These are phyloP conservation scores for Beauveria sp. DNA, from an alignment of 2,329 filamentous ascomycete species.

Conservation along the genomic window DNA sequence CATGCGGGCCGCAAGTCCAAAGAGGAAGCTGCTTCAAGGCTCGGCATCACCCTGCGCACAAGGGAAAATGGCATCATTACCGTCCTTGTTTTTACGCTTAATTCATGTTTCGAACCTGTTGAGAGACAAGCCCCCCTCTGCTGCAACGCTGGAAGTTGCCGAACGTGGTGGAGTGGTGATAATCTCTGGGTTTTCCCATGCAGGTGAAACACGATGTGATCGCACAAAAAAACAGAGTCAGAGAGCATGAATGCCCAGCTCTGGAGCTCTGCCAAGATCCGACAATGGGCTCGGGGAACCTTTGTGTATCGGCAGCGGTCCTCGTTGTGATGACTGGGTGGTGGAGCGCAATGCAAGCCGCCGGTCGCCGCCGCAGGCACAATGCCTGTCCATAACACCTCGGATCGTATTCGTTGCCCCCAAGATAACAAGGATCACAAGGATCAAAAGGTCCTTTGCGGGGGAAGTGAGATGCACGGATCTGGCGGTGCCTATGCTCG, in stretches of 20 bases:
- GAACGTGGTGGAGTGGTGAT: background rate
- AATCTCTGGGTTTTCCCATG: background rate
- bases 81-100: constrained; percentile 4
- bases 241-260: too few relatives aligned
- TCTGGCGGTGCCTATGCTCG: too few relatives aligned
- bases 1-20: background rate
- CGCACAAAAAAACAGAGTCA: background rate
- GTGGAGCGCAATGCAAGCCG: constrained; percentile 1
- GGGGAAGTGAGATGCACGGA: too few relatives aligned
- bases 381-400: background rate
- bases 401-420: background rate
- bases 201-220: background rate
- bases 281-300: background rate
- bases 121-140: background rate
- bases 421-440: background rate
- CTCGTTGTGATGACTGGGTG: background rate
- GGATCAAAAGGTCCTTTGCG: background rate
- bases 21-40: constrained; percentile 3
- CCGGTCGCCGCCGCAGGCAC: background rate
- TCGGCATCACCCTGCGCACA: background rate
- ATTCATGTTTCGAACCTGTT: background rate
- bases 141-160: background rate
- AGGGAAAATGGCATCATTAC: background rate
- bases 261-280: background rate
- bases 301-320: background rate